These are phyloP conservation scores for Haplosporangium sp. DNA, from an alignment of 371 early-diverging fungal genomes.

Conservation along the genomic window DNA sequence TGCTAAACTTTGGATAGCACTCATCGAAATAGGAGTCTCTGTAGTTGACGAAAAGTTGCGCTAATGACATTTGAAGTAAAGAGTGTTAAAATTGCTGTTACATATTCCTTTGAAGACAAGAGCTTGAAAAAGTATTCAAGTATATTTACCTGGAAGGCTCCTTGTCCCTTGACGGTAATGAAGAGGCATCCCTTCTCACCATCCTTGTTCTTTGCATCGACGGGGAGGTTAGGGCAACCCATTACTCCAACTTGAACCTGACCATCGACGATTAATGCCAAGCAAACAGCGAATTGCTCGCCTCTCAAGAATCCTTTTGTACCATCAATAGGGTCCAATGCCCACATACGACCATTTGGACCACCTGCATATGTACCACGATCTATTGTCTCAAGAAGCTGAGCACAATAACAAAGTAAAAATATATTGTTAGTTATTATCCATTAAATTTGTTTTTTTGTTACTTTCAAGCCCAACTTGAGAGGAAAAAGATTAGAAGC, in stretches of 20 bases:
- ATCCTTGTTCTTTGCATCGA: conserved; percentile 68
- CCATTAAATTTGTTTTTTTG: not conserved
- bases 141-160: conserved; percentile 85
- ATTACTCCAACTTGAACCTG: conserved; percentile 91
- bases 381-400: conserved; percentile 90
- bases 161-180: conserved; percentile 84
- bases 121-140: not conserved
- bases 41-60: conserved; percentile 68
- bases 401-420: not conserved
- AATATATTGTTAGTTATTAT: too few relatives aligned
- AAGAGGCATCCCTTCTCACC: conserved; percentile 84
- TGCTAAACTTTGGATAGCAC: conserved; percentile 61
- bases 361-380: conserved; percentile 91
- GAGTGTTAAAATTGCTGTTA: too few relatives aligned
- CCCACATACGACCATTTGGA: conserved; percentile 89
- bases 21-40: conserved; percentile 77
- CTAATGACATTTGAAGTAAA: conserved; percentile 47
- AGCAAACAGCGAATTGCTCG: conserved; percentile 97
- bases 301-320: conserved; percentile 97
- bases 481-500: conserved; percentile 3
- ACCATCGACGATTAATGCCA: conserved; percentile 93
- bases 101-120: not conserved
- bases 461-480: not conserved
- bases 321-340: conserved; percentile 97
- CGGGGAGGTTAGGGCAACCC: conserved; percentile 95